Evolutionary conservation across 805 yeast species (phyloP).

Genomic region (Saccharomycopsis fibuligera): DNA sequence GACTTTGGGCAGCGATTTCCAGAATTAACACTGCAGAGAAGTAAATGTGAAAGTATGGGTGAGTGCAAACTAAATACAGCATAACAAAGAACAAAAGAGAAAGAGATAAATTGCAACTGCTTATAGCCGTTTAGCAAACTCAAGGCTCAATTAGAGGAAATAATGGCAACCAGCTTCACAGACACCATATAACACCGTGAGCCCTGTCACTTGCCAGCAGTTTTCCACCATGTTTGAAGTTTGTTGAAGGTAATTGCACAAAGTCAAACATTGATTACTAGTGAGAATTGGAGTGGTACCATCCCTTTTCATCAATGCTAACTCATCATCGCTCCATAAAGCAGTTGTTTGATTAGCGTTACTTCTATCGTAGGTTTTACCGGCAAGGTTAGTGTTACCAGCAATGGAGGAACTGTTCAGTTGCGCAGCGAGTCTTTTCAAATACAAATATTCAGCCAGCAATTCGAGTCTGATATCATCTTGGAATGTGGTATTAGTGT

Average conservation of each 20-base stretch:
- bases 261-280: constrained; percentile 3
- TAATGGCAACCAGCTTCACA: constrained; percentile 16
- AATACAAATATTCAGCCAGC: constrained; percentile 13
- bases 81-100: too few relatives aligned
- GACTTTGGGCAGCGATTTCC: too few relatives aligned
- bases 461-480: constrained; percentile 5
- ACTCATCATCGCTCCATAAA: too few relatives aligned
- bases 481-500: too few relatives aligned
- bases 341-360: too few relatives aligned
- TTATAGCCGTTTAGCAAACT: background rate
- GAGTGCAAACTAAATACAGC: too few relatives aligned
- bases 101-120: too few relatives aligned
- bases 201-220: constrained; percentile 15
- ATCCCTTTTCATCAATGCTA: background rate
- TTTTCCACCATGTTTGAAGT: constrained; percentile 9
- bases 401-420: background rate
- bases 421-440: background rate
- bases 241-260: constrained; percentile 7
- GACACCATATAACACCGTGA: constrained; percentile 16
- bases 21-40: too few relatives aligned
- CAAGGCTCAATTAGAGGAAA: constrained; percentile 1
- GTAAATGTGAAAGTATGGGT: too few relatives aligned
- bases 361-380: too few relatives aligned
- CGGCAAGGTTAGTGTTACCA: background rate
- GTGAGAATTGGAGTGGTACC: background rate